Base-by-base conservation (phyloP, 805 yeast genomes). In the Monosporozyma servazzii region DNA sequence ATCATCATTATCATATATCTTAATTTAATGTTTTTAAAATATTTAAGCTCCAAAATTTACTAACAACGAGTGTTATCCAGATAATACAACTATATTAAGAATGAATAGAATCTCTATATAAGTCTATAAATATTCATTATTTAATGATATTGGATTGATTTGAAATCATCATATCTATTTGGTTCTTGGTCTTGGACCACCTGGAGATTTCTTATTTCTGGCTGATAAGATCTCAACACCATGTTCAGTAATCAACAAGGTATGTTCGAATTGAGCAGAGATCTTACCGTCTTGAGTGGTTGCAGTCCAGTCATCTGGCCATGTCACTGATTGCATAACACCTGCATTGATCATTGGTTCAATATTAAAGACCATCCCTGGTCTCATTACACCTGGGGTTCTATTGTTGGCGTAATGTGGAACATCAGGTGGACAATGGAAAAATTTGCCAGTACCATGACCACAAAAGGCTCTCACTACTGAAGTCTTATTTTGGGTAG, bases 271-370 rank as follows among this genome's bases (percentile, higher is more conserved):
- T 69, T 93, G 99, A 0, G 99, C 98, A 60, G 91, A 83, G 54
- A 79, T 74, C 63, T 80, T 80, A 50, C 99, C 99, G 66, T 93
- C 99, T 41, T 81, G 82, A 18, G 99, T 93, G 18, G 80, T 79
- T 1, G 95, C 80, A 5, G 99, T 93, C 99, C 99, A 93, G 68
- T 88, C 86, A 68, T 93, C 99, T 2, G 99, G 99, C 99, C 99
- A 93, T 51, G 82, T 74, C 53, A 78, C 70, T 68, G 90, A 98
- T 63, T 79, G 79, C 72, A 79, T 84, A 0, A 84, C 72, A 8
- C 99, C 99, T 56, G 81, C 73, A 65, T 88, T 86, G 58, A 93
- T 79, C 99, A 93, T 93, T 46, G 99, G 99, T 71, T 93, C 99
- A 52, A 93, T 88, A 21, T 99, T 93, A 75, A 93, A 93, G 13